Conservation (phyloP, 2,329 filamentous ascomycete species). For the Aureobasidium sp. region DNA sequence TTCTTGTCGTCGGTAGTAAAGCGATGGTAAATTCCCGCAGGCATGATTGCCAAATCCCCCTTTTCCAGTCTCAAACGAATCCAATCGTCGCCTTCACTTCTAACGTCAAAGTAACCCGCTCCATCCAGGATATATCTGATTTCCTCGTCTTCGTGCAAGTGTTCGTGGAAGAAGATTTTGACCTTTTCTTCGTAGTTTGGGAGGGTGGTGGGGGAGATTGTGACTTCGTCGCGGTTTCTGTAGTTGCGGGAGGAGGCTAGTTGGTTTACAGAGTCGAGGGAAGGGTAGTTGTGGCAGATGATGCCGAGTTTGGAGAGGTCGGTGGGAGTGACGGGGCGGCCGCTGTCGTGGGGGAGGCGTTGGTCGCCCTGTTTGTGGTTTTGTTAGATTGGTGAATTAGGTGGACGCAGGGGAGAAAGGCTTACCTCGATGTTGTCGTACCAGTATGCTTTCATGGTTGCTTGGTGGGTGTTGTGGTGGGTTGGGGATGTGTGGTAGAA, state of each 20-base stretch:
- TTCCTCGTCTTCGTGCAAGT: conserved; percentile 97
- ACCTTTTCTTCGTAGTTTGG: conserved; percentile 88
- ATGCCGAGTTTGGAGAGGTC: conserved; percentile 72
- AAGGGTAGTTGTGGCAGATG: conserved; percentile 61
- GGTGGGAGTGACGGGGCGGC: conserved; percentile 54
- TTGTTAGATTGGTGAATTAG: conserved; percentile 15
- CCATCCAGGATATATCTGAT: conserved; percentile 90
- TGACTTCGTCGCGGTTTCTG: conserved; percentile 91
- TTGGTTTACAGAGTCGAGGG: conserved; percentile 59
- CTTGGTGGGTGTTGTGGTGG: background rate
- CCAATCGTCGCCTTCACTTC: conserved; percentile 77
- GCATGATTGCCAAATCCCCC: conserved; percentile 84
- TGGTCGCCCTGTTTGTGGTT: conserved; percentile 67
- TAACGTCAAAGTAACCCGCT: conserved; percentile 86
- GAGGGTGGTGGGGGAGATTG: conserved; percentile 77
- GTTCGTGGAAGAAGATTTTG: conserved; percentile 87
- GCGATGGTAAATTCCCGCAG: conserved; percentile 91
- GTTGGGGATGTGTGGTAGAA: background rate
- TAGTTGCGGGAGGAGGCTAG: conserved; percentile 72
- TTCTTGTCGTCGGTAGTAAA: conserved; percentile 92
- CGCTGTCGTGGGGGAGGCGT: conserved; percentile 81
- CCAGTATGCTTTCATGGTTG: conserved; percentile 57
- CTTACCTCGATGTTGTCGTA: conserved; percentile 55
- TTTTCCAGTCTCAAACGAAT: conserved; percentile 77
- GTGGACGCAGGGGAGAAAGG: background rate